phyloP scores from a whole-genome alignment of 208 protist genomes.

The Leptomonas seymouri region DNA sequence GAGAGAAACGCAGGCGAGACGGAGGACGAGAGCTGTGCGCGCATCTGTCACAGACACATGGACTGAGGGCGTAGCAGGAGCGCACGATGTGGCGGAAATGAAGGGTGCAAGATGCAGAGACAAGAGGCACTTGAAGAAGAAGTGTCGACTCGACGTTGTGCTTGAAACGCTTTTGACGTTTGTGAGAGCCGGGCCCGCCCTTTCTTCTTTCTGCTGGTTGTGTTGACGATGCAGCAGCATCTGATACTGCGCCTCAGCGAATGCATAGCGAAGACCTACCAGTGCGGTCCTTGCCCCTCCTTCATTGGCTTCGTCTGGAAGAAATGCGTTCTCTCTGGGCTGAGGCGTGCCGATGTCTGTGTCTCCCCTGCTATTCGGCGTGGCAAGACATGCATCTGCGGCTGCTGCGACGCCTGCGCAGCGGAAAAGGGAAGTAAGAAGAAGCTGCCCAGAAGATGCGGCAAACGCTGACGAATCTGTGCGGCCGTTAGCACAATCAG shows the following conservation, averaged over 20 bases:
- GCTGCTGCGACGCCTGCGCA: neutral
- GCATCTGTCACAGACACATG: neutral
- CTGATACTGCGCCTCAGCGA: slow-evolving; percentile 1
- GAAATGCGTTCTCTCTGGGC: too few relatives aligned
- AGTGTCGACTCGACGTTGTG: neutral
- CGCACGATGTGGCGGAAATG: neutral
- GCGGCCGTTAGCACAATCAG: neutral
- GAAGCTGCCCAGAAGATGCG: neutral
- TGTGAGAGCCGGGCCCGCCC: neutral
- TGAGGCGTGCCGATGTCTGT: too few relatives aligned
- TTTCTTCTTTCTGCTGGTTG: neutral
- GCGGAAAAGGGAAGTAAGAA: slow-evolving; percentile 1
- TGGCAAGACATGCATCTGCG: neutral
- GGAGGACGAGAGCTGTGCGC: slow-evolving; percentile 7
- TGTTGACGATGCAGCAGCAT: neutral
- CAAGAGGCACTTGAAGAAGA: slow-evolving; percentile 3
- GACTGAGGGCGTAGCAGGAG: neutral
- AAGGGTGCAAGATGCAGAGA: neutral
- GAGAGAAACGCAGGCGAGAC: slow-evolving; percentile 17
- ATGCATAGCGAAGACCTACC: neutral
- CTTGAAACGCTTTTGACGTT: neutral
- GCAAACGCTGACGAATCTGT: too few relatives aligned
- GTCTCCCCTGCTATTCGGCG: neutral
- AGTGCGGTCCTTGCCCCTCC: neutral
- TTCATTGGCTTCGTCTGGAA: neutral